Base-by-base conservation (phyloP, 495 filamentous ascomycete genomes). In the Cryomyces minteri region DNA sequence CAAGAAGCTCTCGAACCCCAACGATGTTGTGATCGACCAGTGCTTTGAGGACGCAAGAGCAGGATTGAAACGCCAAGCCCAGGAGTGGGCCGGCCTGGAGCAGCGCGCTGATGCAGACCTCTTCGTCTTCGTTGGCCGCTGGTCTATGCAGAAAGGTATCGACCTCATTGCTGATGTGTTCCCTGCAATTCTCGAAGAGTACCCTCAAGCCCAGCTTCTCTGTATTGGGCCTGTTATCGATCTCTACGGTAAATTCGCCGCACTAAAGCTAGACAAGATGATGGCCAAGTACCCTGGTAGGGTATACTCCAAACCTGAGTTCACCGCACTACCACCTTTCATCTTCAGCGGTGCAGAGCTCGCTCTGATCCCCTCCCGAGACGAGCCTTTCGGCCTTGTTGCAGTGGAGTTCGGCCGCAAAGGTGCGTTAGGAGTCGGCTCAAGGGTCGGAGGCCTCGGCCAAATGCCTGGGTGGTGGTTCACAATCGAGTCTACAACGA, bases 401-500 rank as follows among this genome's bases (percentile, higher is more conserved):
- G 82, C 81, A 31, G 81, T 86, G 39, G 81, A 86, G 54, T 86
- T 85, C 51, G 81, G 81, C 29, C 68, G 81, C 28, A 84, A 85
- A 57, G 81, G 81, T 38, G 82, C 81, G 10, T 66, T 86, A 11
- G 80, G 81, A 43, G 78, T 86, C 44, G 81, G 81, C 18, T 76
- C 79, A 32, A 65, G 71, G 12, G 71, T 75, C 31, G 71, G 71
- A 66, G 79, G 79, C 59, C 66, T 86, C 31, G 81, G 81, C 3
- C 76, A 82, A 50, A 84, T 84, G 79, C 81, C 81, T n/a, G 80
- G 82, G 33, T 84, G 74, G 68, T 80, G 76, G 76, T 79, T 70
- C 53, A 84, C 69, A 48, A 70, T 63, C 46, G 82, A 87, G 59
- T 81, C 76, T 0, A 80, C 70, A 8, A 76, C 76, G 4, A 79